Conservation (phyloP, 305 asterid species). For the Fraxinus xanthoxyloides region DNA sequence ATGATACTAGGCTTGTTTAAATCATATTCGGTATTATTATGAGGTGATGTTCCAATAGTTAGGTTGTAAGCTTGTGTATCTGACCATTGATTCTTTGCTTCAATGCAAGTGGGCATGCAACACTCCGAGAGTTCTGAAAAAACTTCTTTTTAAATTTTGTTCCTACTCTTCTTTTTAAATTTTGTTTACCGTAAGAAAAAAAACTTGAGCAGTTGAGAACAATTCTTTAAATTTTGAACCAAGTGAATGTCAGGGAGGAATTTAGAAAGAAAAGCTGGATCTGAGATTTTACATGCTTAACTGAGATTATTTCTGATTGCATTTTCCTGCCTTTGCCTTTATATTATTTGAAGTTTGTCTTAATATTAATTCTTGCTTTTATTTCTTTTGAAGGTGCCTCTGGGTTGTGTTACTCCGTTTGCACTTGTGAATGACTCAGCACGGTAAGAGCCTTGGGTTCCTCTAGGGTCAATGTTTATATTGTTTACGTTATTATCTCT, state of each 20-base stretch:
- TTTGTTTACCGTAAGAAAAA: not conserved
- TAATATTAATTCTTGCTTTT: conserved; percentile 11
- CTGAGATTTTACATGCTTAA: not conserved
- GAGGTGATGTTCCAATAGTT: not conserved
- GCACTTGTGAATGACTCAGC: conserved; percentile 89
- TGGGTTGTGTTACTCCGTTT: conserved; percentile 93
- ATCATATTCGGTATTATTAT: not conserved
- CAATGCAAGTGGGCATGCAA: not conserved
- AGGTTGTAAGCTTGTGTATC: not conserved
- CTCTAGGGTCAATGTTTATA: not conserved
- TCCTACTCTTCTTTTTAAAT: not conserved
- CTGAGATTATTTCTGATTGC: not conserved
- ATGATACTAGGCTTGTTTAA: not conserved
- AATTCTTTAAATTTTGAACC: not conserved
- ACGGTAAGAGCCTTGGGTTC: conserved; percentile 43
- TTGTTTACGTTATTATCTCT: not conserved
- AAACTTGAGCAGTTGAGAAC: not conserved
- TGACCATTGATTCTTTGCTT: not conserved
- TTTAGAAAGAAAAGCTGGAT: not conserved
- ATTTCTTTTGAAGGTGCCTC: conserved; percentile 63
- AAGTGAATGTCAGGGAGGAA: not conserved
- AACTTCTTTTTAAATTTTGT: too few species aligned
- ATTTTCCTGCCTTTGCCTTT: conserved; percentile 1
- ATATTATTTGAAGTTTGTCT: conserved; percentile 13
- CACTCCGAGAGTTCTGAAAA: not conserved